A percentile compares a stretch with the other conserved stretches of the same genome.
These are phyloP conservation scores for Chrysosporium queenslandicum DNA, from an alignment of 2,329 filamentous ascomycete species.

Conservation along the genomic window DNA sequence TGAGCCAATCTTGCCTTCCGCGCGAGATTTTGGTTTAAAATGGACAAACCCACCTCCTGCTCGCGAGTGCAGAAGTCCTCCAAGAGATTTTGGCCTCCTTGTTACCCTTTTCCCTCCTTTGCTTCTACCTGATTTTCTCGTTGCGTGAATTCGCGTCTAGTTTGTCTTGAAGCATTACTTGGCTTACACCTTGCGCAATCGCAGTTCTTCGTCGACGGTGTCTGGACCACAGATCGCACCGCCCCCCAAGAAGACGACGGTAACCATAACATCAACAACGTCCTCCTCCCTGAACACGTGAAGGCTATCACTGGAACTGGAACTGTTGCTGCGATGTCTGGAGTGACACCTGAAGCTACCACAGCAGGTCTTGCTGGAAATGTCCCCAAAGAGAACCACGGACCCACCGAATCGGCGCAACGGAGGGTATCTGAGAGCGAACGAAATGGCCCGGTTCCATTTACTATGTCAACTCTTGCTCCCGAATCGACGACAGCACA, in stretches of 20 bases:
- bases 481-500: conserved; percentile 60
- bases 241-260: conserved; percentile 74
- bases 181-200: not conserved
- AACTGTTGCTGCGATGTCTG: conserved; percentile 39
- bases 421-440: conserved; percentile 2
- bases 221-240: conserved; percentile 74
- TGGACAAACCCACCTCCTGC: too few species aligned
- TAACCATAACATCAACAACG: conserved; percentile 84
- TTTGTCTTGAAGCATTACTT: not conserved
- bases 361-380: conserved; percentile 59
- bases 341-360: conserved; percentile 58
- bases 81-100: too few species aligned
- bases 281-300: conserved; percentile 67
- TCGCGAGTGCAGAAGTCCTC: too few species aligned
- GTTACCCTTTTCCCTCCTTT: conserved; percentile 17
- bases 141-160: conserved; percentile 4
- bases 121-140: conserved; percentile 15
- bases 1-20: conserved; percentile 1
- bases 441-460: conserved; percentile 21
- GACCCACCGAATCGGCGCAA: conserved; percentile 16
- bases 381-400: conserved; percentile 45
- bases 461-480: conserved; percentile 54
- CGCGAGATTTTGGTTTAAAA: conserved; percentile 5
- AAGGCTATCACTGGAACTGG: conserved; percentile 18
- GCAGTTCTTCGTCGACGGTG: conserved; percentile 89